Base-by-base conservation (phyloP, 1,284 basidiomycete species). In the Malassezia caprae region DNA sequence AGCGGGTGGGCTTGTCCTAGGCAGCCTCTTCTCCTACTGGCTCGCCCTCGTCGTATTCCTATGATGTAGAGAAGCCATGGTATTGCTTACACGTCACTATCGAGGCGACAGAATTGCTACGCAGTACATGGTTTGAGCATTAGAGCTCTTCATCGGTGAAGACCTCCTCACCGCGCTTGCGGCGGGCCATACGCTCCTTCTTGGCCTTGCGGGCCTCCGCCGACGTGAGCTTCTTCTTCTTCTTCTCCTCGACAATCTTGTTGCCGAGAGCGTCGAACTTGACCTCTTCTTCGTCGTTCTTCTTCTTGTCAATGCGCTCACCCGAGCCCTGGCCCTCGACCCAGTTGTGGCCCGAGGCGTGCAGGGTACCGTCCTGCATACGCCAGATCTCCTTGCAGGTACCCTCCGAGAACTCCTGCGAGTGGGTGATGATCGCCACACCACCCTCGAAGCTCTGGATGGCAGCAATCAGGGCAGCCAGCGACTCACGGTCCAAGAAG, bases 321-420 rank as follows among this genome's bases (percentile, higher is more conserved):
- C 69, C 69, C 19, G 65, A 66, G 46, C 61, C 58, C 56, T 98
- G 91, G 51, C 90, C 90, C 79, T 98, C 93, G 71, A 94, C 89
- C 77, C 76, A 77, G 68, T 76, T 76, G 69, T 96, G 91, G 62
- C 93, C 93, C 6, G 62, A 67, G 12, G 69, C 70, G 37, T 53
- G 46, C 26, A 74, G 63, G 3, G 53, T 53, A 59, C 72, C 72
- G 53, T 64, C 62, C 46, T 58, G 40, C 70, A 74, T 73, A 24
- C 60, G 51, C 72, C 72, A 74, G 53, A 72, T 69, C 40, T 74
- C 72, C 60, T 65, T 63, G 58, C 69, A 71, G 42, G 69, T 71
- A 43, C 62, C 63, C 55, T 73, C 70, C 32, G 67, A 68, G 64
- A 74, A 72, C 56, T 74, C 72, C 24, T 60, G 48, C 41, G 67